Evolutionary conservation across 129 eudicot species (phyloP), one percentile per base, ranked within the genome.

Genomic region (Erigeron canadensis): DNA sequence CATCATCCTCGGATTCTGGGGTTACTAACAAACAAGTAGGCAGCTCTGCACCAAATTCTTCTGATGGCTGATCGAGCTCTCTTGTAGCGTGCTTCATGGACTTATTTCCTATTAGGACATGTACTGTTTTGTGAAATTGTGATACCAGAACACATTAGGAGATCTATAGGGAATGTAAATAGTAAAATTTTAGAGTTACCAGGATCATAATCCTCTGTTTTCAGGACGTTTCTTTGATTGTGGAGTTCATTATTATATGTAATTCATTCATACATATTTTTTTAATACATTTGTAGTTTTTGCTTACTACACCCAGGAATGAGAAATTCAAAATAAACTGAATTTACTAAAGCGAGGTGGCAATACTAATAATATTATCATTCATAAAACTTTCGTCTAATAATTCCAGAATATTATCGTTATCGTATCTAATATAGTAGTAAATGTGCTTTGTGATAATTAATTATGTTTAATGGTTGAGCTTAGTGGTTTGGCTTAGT

Each of bases 101-200:
- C 12, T 43, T 39, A 19, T 17, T 69, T 54, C 40, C 11, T 56
- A 42, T 46, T 5, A 48, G 65, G 57, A 57, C 22, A 45, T 60
- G 39, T 44, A 34, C 0, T 53, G 37, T 42, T 34, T 47, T 43
- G 66, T 68, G 42, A 51, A 28, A 2, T 28, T 13, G 22, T 65
- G 54, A 43, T 8, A 67, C 8, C 56, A 16, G 60, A 68, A 61
- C 12, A 16, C 12, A 56, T 8, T 65, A 55, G 41, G 80, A 64
- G 75, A 76, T 84, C 85, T 82, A 84, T n/a, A n/a, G n/a, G n/a
- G 79, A 34, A 74, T 84, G 87, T 82, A 84, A 37, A 87, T 77
- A 80, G 77, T 64, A 17, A 38, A 51, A 10, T 63, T 8, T 34
- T 72, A 41, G 83, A 58, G 81, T 18, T 58, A 58, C 71, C 46